Base-by-base conservation (phyloP, 2,329 filamentous ascomycete genomes). In the Diaporthe nobilis region DNA sequence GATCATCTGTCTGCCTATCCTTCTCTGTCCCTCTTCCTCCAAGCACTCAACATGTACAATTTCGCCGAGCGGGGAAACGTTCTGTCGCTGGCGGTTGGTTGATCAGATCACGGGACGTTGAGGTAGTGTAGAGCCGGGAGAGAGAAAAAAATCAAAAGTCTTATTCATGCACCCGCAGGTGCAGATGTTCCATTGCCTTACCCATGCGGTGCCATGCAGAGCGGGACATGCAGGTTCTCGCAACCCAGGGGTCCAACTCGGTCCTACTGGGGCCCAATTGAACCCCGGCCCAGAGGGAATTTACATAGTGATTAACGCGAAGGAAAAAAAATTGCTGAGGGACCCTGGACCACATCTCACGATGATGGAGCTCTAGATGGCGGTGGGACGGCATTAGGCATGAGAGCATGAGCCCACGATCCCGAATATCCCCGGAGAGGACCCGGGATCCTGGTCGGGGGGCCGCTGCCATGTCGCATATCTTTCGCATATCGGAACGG, bases 401-500 rank as follows among this genome's bases (percentile, higher is more conserved):
- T 47, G 61, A 34, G 34, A 15, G 49, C 34, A 70, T 70, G 65
- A 70, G 49, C 47, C 65, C 65, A 70, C 65, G 65, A 53, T 70
- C 65, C 65, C 65, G 65, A 70, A 70, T 70, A 55, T 70, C 65
- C 65, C 65, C 65, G 65, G 65, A 42, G 34, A 70, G 65, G n/a
- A 28, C 34, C 65, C 65, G 65, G 65, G 49, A 70, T 42, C 65
- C 63, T 68, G 61, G 61, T 65, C 42, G 17, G 42, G 17, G 42
- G 61, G 61, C 42, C 22, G 22, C 22, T 34, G 17, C 61, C 15
- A 22, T 47, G 25, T 49, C 42, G 10, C 58, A 3, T n/a, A 17
- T 63, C 20, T 10, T n/a, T 70, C 49, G n/a, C 49, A 42, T 20
- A 10, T 53, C 65, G 31, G 65, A 20, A 68, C 44, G 28, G 10